These are phyloP conservation scores for Madurella fahalii DNA, from an alignment of 2,329 filamentous ascomycete species.

Conservation along the genomic window DNA sequence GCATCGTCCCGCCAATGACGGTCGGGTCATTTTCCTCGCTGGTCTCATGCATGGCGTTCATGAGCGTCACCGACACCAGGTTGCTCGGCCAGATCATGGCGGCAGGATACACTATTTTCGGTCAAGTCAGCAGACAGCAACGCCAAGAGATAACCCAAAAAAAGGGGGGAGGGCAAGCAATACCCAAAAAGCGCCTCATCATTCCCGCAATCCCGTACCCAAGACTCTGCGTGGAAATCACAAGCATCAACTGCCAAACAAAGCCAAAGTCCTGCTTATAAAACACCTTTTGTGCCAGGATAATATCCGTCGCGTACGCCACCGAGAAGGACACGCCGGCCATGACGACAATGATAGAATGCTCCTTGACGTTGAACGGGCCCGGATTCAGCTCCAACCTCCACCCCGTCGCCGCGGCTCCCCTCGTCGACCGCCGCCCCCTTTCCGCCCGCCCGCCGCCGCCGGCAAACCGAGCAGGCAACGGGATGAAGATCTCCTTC, in stretches of 20 bases:
- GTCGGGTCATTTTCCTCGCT: slow-evolving; percentile 47
- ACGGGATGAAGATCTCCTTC: slow-evolving; percentile 34
- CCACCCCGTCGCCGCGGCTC: background rate
- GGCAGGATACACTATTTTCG: slow-evolving; percentile 52
- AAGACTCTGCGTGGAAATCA: slow-evolving; percentile 64
- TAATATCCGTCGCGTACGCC: slow-evolving; percentile 70
- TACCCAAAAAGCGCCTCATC: slow-evolving; percentile 60
- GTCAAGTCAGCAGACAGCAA: slow-evolving; percentile 2
- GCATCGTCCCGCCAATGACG: slow-evolving; percentile 60
- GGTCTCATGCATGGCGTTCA: slow-evolving; percentile 68
- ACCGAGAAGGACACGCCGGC: slow-evolving; percentile 66
- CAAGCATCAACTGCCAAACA: slow-evolving; percentile 61
- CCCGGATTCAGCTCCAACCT: slow-evolving; percentile 55
- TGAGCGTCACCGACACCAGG: slow-evolving; percentile 61
- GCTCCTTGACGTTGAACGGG: slow-evolving; percentile 68
- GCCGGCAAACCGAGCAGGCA: background rate
- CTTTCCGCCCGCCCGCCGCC: background rate
- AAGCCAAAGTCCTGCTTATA: slow-evolving; percentile 68
- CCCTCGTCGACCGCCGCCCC: background rate
- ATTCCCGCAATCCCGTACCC: slow-evolving; percentile 68
- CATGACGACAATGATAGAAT: slow-evolving; percentile 65
- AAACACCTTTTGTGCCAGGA: slow-evolving; percentile 66
- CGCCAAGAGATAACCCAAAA: background rate
- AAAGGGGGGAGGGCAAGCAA: slow-evolving; percentile 18
- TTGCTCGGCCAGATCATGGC: slow-evolving; percentile 73